Conservation (phyloP, 2,329 filamentous ascomycete genomes). For the Ophiostoma pallidulum region DNA sequence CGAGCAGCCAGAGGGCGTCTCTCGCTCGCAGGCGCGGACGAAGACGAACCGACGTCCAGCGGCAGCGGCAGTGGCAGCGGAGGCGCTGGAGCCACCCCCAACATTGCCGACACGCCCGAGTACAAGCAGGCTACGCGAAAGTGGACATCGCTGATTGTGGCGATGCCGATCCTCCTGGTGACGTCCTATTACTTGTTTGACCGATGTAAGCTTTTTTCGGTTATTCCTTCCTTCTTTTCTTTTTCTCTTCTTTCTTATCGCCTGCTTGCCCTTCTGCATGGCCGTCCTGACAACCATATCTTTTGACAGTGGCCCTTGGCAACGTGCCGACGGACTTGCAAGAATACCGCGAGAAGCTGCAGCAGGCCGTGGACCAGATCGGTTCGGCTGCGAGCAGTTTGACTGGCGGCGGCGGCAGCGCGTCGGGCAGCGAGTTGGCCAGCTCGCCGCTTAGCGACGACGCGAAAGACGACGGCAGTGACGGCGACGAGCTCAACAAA, state of each 20-base stretch:
- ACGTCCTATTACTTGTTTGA: constrained; percentile 47
- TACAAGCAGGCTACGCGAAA: constrained; percentile 36
- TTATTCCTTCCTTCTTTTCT: background rate
- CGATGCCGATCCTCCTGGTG: constrained; percentile 44
- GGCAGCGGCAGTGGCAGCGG: background rate
- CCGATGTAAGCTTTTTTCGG: constrained; percentile 29
- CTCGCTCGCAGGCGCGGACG: background rate
- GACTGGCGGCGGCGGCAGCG: background rate
- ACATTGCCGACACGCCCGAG: constrained; percentile 28
- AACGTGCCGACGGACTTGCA: constrained; percentile 13
- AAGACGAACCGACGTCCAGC: background rate
- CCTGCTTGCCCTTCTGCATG: no score
- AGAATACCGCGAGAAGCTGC: constrained; percentile 15
- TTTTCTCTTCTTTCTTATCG: no score
- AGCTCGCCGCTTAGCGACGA: no score
- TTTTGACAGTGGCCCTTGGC: constrained; percentile 18
- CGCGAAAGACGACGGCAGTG: background rate
- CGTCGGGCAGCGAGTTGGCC: background rate
- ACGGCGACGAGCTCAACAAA: background rate
- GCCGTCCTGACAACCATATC: background rate
- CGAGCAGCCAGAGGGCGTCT: background rate
- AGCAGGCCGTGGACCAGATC: constrained; percentile 8
- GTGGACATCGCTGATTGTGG: constrained; percentile 40
- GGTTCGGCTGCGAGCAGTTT: background rate
- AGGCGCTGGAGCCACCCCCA: constrained; percentile 12